These are phyloP conservation scores for Debaryomyces fabryi DNA, from an alignment of 1,139 yeast genomes.

Conservation along the genomic window DNA sequence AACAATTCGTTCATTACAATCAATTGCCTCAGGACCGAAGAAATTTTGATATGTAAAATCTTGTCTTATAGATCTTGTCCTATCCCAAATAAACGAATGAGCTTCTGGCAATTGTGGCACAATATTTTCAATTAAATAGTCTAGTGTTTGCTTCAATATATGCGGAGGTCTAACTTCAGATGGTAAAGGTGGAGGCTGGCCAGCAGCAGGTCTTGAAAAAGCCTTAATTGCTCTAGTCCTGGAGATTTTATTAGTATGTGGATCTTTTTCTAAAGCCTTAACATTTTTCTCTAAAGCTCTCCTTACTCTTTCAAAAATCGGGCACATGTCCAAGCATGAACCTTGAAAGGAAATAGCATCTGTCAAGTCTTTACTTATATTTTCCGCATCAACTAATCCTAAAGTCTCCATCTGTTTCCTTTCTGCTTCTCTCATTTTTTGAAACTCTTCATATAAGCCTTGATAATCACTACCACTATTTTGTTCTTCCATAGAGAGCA, in stretches of 20 bases:
- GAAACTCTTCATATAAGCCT: slow-evolving; percentile 56
- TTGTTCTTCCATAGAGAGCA: slow-evolving; percentile 38
- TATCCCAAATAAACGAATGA: slow-evolving; percentile 96
- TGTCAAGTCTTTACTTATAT: slow-evolving; percentile 73
- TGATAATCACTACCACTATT: slow-evolving; percentile 42
- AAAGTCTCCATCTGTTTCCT: slow-evolving; percentile 76
- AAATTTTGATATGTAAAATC: slow-evolving; percentile 96
- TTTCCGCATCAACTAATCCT: slow-evolving; percentile 89
- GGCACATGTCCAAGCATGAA: slow-evolving; percentile 93
- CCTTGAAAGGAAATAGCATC: slow-evolving; percentile 91
- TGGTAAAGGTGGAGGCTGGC: slow-evolving; percentile 97
- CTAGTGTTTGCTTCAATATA: slow-evolving; percentile 63
- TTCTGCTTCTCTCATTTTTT: slow-evolving; percentile 75
- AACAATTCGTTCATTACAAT: slow-evolving; percentile 90
- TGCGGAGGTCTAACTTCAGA: slow-evolving; percentile 96
- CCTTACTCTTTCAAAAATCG: slow-evolving; percentile 86
- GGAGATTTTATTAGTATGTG: slow-evolving; percentile 63
- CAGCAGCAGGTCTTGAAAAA: slow-evolving; percentile 96
- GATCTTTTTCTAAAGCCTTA: slow-evolving; percentile 74
- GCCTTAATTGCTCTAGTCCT: slow-evolving; percentile 78
- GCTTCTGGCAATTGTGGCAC: slow-evolving; percentile 74
- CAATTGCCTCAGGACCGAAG: slow-evolving; percentile 91
- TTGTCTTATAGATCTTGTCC: slow-evolving; percentile 96
- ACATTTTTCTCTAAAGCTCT: slow-evolving; percentile 89
- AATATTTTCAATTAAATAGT: slow-evolving; percentile 67